These are phyloP conservation scores for Ogataea pini DNA, from an alignment of 805 yeast genomes.

Conservation along the genomic window DNA sequence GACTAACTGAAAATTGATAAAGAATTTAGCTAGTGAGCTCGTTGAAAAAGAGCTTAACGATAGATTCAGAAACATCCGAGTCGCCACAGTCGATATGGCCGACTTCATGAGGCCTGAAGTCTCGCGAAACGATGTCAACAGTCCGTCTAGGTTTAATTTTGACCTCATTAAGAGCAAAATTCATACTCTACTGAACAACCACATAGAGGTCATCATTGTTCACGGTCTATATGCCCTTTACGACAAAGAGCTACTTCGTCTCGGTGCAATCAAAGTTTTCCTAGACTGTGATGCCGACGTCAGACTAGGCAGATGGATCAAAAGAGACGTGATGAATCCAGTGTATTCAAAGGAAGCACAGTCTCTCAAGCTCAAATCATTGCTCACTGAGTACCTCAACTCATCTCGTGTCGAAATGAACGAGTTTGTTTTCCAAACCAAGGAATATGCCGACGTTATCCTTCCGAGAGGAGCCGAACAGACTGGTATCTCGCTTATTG, in stretches of 20 bases:
- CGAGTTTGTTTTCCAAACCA: slow-evolving; percentile 66
- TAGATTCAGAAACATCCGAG: slow-evolving; percentile 21
- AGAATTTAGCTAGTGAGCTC: slow-evolving; percentile 28
- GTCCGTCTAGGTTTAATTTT: slow-evolving; percentile 47
- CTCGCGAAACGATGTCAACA: slow-evolving; percentile 13
- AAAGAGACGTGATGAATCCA: slow-evolving; percentile 30
- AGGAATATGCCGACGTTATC: slow-evolving; percentile 71
- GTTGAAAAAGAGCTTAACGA: slow-evolving; percentile 25
- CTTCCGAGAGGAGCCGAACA: slow-evolving; percentile 69
- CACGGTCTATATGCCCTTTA: slow-evolving; percentile 82
- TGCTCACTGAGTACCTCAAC: slow-evolving; percentile 51
- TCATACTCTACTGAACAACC: slow-evolving; percentile 7
- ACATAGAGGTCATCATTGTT: slow-evolving; percentile 46
- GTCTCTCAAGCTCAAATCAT: slow-evolving; percentile 32
- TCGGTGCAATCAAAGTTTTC: slow-evolving; percentile 68
- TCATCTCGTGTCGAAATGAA: slow-evolving; percentile 66
- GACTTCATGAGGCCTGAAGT: slow-evolving; percentile 11
- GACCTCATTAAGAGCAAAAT: slow-evolving; percentile 25
- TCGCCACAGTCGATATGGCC: slow-evolving; percentile 29
- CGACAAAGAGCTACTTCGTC: slow-evolving; percentile 52
- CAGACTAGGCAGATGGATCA: slow-evolving; percentile 77
- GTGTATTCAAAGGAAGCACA: slow-evolving; percentile 10
- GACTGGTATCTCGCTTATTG: slow-evolving; percentile 56
- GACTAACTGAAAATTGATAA: too few relatives aligned
- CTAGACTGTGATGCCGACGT: slow-evolving; percentile 86